phyloP scores from a whole-genome alignment of 2,329 filamentous ascomycete species.

The Zymoseptoria ardabiliae region DNA sequence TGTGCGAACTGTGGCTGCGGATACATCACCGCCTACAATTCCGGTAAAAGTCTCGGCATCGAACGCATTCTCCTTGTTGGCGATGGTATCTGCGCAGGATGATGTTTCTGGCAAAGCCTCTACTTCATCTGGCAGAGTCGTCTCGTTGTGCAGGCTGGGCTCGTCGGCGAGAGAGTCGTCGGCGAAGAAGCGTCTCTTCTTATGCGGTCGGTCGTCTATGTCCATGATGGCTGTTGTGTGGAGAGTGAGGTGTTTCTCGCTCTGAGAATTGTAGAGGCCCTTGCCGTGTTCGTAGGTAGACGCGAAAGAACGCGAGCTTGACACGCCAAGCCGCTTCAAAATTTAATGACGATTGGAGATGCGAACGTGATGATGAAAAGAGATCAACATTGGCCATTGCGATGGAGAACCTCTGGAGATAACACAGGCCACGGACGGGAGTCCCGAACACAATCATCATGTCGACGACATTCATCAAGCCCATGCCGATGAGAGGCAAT shows the following conservation, averaged over 20 bases:
- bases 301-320: background rate
- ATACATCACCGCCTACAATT: conserved; percentile 50
- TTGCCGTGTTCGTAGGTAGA: background rate
- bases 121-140: conserved; percentile 28
- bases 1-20: conserved; percentile 37
- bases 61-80: conserved; percentile 35
- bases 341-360: background rate
- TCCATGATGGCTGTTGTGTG: conserved; percentile 17
- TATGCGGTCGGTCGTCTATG: conserved; percentile 48
- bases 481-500: background rate
- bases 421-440: conserved; percentile 3
- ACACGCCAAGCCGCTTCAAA: background rate
- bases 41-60: conserved; percentile 49
- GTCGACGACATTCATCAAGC: background rate
- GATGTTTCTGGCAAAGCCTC: conserved; percentile 25
- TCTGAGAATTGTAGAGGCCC: background rate
- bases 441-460: background rate
- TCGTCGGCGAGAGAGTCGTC: conserved; percentile 37
- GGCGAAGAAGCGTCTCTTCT: conserved; percentile 57
- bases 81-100: conserved; percentile 1
- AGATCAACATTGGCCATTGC: background rate
- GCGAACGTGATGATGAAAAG: conserved; percentile 1
- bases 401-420: background rate
- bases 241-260: background rate
- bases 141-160: conserved; percentile 22